A percentile compares a stretch with the other conserved stretches of the same genome.
These are phyloP conservation scores for Colletotrichum lini DNA, from an alignment of 2,329 filamentous ascomycete species.

Conservation along the genomic window DNA sequence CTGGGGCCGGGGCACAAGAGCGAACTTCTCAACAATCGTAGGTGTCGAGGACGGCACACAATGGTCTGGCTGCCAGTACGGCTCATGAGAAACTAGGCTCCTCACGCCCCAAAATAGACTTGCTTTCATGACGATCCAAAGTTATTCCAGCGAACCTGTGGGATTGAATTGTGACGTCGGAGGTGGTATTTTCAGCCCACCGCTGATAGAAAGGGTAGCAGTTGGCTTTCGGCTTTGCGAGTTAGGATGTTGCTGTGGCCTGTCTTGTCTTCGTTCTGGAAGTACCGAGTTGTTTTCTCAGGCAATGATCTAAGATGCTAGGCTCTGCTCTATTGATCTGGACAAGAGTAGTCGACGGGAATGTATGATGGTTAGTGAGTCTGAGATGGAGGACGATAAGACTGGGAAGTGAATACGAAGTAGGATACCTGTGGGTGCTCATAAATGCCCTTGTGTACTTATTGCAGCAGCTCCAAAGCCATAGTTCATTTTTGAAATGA, in stretches of 20 bases:
- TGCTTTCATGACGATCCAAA: neutral
- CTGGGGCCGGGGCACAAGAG: neutral
- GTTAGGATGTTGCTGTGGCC: neutral
- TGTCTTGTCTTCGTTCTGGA: neutral
- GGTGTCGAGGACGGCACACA: neutral
- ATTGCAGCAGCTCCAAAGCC: neutral
- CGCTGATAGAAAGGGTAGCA: neutral
- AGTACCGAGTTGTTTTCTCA: too few relatives aligned
- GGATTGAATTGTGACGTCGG: too few relatives aligned
- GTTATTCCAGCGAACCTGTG: too few relatives aligned
- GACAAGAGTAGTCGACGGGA: neutral
- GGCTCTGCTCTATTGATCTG: rapidly evolving
- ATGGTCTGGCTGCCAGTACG: neutral
- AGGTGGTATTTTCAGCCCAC: neutral
- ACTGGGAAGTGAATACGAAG: neutral
- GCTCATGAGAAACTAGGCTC: neutral
- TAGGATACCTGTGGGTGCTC: neutral
- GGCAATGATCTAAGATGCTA: neutral
- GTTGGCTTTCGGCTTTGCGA: neutral
- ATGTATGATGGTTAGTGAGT: neutral
- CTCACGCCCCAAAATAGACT: neutral
- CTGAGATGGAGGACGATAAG: neutral
- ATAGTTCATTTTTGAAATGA: too few relatives aligned
- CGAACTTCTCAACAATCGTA: neutral
- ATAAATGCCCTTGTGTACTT: neutral